Percentiles rank a stretch among this genome's conserved stretches.
phyloP scores from a whole-genome alignment of 371 early-diverging fungal species.

The Haplosporangium sp. region DNA sequence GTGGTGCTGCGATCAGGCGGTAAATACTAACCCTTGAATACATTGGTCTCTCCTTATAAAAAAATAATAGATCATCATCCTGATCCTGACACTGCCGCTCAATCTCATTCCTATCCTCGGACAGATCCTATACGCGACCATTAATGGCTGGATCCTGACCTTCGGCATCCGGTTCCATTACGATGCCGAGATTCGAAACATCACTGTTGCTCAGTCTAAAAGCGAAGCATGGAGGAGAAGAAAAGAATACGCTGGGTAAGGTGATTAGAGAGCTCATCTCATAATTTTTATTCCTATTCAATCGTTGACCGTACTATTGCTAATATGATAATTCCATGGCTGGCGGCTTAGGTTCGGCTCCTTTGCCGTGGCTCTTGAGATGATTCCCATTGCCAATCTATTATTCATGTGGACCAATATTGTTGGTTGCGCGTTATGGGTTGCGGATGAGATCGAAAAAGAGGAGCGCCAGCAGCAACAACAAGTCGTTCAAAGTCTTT shows the following conservation, averaged over 20 bases:
- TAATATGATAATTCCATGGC: too few relatives aligned
- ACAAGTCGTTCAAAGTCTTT: conserved; percentile 5
- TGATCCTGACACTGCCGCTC: conserved; percentile 44
- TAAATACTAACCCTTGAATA: too few relatives aligned
- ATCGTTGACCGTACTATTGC: too few relatives aligned
- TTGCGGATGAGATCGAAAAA: conserved; percentile 69
- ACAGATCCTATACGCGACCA: conserved; percentile 31
- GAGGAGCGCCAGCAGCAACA: conserved; percentile 29
- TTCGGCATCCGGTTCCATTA: conserved; percentile 44
- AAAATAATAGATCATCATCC: conserved; percentile 26
- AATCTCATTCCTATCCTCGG: conserved; percentile 48
- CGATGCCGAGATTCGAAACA: conserved; percentile 33
- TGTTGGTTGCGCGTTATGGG: conserved; percentile 81
- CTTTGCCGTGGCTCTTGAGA: conserved; percentile 69
- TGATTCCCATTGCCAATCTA: conserved; percentile 74
- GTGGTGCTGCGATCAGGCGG: too few relatives aligned
- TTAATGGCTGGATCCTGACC: conserved; percentile 46
- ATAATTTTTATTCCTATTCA: too few relatives aligned
- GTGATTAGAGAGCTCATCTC: too few relatives aligned
- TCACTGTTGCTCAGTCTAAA: conserved; percentile 28
- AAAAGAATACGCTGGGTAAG: conserved; percentile 17
- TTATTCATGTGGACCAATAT: conserved; percentile 83
- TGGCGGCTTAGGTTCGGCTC: conserved; percentile 61
- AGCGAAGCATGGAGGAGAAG: conserved; percentile 38
- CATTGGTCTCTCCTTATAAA: background rate